Evolutionary conservation across 768 basidiomycete genomes (phyloP), one percentile per base, ranked within the genome.

Genomic region (Agrocybe pediades): DNA sequence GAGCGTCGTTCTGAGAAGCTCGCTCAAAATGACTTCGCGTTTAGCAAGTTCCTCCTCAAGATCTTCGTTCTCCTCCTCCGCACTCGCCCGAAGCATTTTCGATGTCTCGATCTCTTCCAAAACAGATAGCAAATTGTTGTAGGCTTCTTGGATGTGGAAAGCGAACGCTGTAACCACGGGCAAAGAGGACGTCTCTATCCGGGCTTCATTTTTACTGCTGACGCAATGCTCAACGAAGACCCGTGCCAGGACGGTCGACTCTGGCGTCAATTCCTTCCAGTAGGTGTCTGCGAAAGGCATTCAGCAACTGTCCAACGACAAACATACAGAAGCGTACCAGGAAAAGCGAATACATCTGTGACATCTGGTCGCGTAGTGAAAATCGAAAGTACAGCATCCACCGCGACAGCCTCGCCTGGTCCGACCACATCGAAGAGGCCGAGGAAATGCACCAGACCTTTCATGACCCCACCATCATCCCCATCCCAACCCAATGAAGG

Each of bases 151-250:
- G 27, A 96, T 84, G 48, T 80, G 75, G 73, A 89, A 95, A 0
- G 95, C 95, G 57, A 97, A 86, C 0, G 87, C 84, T 0, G 94
- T 96, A n/a, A 97, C 90, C 33, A 95, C 92, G 0, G 96, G 96
- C 2, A 98, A 75, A 4, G 74, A 65, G 15, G 84, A 78, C 1
- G 76, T 66, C 63, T 96, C 93, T 6, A 96, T 71, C 23, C 84
- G 81, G 2, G 76, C 71, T 47, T 88, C 84, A 45, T 88, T 81
- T 30, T 81, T 74, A 17, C 76, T 83, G 21, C 72, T 75, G 19
- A 83, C 72, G 57, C 90, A 94, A 62, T 93, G 84, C 39, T 92
- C 87, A n/a, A 92, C 82, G 63, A 91, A 95, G 2, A 90, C 84
- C 23, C 95, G 88, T 0, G 86, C 89, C 5, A 98, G 78, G 55